A percentile compares a stretch with the other conserved stretches of the same genome.
These are phyloP conservation scores for Dipodascus geniculatus DNA, from an alignment of 805 yeast species.

Conservation along the genomic window DNA sequence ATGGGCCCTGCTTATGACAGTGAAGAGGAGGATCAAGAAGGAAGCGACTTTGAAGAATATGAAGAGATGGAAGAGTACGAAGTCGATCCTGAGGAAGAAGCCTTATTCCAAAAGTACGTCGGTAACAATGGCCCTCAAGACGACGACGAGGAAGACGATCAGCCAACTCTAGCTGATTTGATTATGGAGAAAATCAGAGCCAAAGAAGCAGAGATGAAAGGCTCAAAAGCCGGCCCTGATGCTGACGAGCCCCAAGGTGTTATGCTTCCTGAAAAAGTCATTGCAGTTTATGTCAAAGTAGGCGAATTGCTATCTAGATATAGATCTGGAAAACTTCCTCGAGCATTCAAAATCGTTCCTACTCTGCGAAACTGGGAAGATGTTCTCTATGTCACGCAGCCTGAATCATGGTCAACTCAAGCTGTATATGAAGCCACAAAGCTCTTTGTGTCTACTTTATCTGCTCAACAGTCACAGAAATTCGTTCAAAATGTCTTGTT, in stretches of 20 bases:
- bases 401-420: constrained; percentile 90
- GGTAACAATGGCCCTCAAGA: constrained; percentile 18
- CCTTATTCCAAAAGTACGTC: constrained; percentile 62
- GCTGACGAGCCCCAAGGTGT: constrained; percentile 47
- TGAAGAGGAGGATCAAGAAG: constrained; percentile 37
- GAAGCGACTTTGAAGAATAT: constrained; percentile 30
- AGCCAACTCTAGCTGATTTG: constrained; percentile 62
- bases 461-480: constrained; percentile 78
- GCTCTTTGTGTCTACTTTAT: constrained; percentile 80
- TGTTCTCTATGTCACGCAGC: constrained; percentile 82
- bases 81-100: constrained; percentile 73
- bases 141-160: constrained; percentile 17
- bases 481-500: constrained; percentile 43
- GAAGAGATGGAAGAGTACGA: constrained; percentile 46
- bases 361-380: constrained; percentile 93
- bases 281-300: constrained; percentile 85
- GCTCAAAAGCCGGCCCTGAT: constrained; percentile 14
- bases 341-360: constrained; percentile 89
- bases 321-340: constrained; percentile 95
- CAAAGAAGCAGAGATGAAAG: constrained; percentile 35
- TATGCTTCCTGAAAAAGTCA: constrained; percentile 88
- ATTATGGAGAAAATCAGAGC: constrained; percentile 83
- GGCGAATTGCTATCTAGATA: constrained; percentile 80
- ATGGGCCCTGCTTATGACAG: constrained; percentile 39
- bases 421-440: constrained; percentile 92